A percentile compares a stretch with the other conserved stretches of the same genome.
Conservation (phyloP, 2,329 filamentous ascomycete species). For the Aureobasidium sp. region DNA sequence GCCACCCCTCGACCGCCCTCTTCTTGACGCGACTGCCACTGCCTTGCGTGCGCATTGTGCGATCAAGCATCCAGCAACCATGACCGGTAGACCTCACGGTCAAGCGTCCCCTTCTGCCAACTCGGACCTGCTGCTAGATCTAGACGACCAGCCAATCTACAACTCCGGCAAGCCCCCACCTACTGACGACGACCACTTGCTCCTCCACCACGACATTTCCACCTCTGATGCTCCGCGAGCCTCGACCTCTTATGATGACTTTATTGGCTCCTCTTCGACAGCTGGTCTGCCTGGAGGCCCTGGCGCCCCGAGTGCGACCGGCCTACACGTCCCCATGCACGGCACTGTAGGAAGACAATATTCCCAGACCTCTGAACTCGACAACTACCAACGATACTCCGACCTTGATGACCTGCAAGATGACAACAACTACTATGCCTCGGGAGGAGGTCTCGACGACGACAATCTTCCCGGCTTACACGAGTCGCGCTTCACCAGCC, state of each 20-base stretch:
- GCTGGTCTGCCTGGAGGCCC: conserved; percentile 40
- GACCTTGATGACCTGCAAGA: conserved; percentile 76
- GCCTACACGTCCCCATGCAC: conserved; percentile 33
- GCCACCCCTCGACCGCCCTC: neutral
- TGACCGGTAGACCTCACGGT: conserved; percentile 50
- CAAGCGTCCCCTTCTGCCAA: conserved; percentile 38
- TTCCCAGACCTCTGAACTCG: conserved; percentile 72
- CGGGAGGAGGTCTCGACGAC: conserved; percentile 51
- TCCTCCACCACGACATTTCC: conserved; percentile 67
- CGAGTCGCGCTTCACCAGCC: conserved; percentile 44
- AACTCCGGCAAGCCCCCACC: conserved; percentile 68
- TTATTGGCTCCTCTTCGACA: conserved; percentile 60
- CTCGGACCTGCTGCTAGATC: conserved; percentile 57
- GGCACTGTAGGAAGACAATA: conserved; percentile 42
- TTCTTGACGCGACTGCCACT: conserved; percentile 9
- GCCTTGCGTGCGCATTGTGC: neutral
- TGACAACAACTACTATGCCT: conserved; percentile 72
- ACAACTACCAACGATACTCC: conserved; percentile 88
- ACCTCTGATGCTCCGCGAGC: conserved; percentile 59
- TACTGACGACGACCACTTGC: conserved; percentile 73
- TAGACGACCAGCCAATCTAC: conserved; percentile 64
- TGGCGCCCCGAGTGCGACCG: conserved; percentile 32
- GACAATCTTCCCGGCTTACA: conserved; percentile 43
- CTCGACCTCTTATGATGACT: conserved; percentile 91
- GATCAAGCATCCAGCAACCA: conserved; percentile 24